Evolutionary conservation across 305 asterid genomes (phyloP).

Genomic region (Nicotiana rustica): DNA sequence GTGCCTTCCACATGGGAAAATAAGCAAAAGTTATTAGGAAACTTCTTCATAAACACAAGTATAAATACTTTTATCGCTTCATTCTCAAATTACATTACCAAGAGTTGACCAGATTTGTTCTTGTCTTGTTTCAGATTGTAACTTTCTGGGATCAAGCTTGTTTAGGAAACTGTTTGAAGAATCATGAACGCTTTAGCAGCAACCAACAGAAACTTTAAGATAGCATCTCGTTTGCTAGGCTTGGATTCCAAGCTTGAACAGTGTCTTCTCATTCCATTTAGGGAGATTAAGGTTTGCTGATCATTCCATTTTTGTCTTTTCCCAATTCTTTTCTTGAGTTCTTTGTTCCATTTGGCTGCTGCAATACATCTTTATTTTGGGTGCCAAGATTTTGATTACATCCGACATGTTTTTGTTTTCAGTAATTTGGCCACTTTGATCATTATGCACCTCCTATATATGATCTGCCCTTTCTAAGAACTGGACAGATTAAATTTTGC

Average conservation of each 20-base stretch:
- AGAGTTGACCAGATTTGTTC: background rate
- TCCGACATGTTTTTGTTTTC: too few relatives aligned
- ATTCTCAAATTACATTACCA: background rate
- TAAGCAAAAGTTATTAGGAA: background rate
- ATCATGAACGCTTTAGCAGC: conserved; percentile 90
- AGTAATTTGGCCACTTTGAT: background rate
- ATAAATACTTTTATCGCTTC: background rate
- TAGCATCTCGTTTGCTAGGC: conserved; percentile 79
- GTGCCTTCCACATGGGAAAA: background rate
- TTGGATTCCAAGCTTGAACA: conserved; percentile 78
- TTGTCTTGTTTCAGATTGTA: background rate
- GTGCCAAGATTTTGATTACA: background rate
- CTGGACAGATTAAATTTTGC: background rate
- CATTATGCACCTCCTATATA: too few relatives aligned
- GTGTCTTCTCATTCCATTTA: conserved; percentile 80
- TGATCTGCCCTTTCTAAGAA: too few relatives aligned
- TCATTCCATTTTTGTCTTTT: background rate
- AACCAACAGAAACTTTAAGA: conserved; percentile 84
- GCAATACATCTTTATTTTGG: background rate
- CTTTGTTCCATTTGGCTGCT: too few relatives aligned
- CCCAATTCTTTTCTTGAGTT: background rate
- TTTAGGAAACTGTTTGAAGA: background rate
- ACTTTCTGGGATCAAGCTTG: background rate
- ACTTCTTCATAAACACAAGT: background rate
- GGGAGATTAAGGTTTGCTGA: conserved; percentile 78